These are phyloP conservation scores for Phytophthora lateralis DNA, from an alignment of 352 stramenopile species.

Conservation along the genomic window DNA sequence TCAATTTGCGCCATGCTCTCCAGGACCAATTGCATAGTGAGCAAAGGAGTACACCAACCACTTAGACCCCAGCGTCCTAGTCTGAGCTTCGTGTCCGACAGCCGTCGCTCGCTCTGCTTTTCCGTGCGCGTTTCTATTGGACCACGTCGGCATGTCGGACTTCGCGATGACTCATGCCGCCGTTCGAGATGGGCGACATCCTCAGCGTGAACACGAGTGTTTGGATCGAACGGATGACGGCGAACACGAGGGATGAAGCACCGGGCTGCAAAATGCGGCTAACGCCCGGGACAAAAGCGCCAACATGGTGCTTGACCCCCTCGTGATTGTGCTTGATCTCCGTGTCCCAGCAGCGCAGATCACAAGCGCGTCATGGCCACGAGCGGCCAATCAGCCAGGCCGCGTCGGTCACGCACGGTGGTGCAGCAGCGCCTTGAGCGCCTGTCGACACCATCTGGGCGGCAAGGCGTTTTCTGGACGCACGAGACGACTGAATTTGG, in stretches of 20 bases:
- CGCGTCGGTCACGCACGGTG: conserved; percentile 19
- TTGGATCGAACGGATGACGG: conserved; percentile 11
- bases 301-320: conserved; percentile 5
- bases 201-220: conserved; percentile 20
- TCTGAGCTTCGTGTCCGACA: neutral
- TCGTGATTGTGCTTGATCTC: conserved; percentile 10
- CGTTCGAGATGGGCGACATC: conserved; percentile 6
- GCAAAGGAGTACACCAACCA: neutral
- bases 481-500: neutral
- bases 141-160: conserved; percentile 6
- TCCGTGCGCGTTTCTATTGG: conserved; percentile 21
- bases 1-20: conserved; percentile 38
- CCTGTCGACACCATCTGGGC: conserved; percentile 9
- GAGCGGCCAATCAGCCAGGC: conserved; percentile 22
- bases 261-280: neutral
- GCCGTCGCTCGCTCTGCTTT: conserved; percentile 3
- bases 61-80: neutral
- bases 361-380: conserved; percentile 25
- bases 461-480: neutral
- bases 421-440: neutral
- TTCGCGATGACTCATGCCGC: conserved; percentile 20
- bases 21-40: conserved; percentile 13
- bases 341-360: neutral
- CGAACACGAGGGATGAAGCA: neutral
- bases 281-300: neutral